Percentiles rank a stretch among this genome's conserved stretches.
Conservation (phyloP, 805 yeast species). For the Groenewaldozyma tartarivorans region DNA sequence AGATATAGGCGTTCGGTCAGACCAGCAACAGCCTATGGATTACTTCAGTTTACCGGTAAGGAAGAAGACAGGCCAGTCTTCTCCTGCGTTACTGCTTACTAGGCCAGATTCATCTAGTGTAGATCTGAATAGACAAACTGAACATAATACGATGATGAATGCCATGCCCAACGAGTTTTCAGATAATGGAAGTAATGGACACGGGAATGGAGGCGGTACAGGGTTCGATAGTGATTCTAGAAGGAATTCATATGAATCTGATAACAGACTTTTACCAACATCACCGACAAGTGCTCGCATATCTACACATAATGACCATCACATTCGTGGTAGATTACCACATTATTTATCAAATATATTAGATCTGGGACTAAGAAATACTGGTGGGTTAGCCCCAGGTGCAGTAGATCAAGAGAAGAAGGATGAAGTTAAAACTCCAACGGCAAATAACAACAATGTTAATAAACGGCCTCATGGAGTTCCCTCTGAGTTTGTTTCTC, state of each 20-base stretch:
- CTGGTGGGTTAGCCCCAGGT: constrained; percentile 29
- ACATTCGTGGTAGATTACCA: constrained; percentile 2
- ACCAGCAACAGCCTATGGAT: not conserved
- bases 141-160: not conserved
- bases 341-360: constrained; percentile 12
- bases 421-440: not conserved
- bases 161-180: not conserved
- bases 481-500: not conserved
- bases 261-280: constrained; percentile 6
- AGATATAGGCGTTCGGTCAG: not conserved
- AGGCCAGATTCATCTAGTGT: not conserved
- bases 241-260: constrained; percentile 2
- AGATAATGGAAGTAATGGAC: not conserved
- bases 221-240: not conserved
- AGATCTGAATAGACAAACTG: not conserved
- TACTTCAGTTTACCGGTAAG: not conserved
- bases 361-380: constrained; percentile 21
- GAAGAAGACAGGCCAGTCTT: not conserved
- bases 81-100: not conserved
- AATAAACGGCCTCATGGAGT: not conserved
- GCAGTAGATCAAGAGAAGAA: constrained; percentile 13
- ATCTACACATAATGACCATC: not conserved
- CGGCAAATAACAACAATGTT: not conserved
- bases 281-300: not conserved
- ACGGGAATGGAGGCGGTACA: constrained; percentile 1